phyloP scores from a whole-genome alignment of 1,139 yeast species.

The Suhomyces bokatorum region DNA sequence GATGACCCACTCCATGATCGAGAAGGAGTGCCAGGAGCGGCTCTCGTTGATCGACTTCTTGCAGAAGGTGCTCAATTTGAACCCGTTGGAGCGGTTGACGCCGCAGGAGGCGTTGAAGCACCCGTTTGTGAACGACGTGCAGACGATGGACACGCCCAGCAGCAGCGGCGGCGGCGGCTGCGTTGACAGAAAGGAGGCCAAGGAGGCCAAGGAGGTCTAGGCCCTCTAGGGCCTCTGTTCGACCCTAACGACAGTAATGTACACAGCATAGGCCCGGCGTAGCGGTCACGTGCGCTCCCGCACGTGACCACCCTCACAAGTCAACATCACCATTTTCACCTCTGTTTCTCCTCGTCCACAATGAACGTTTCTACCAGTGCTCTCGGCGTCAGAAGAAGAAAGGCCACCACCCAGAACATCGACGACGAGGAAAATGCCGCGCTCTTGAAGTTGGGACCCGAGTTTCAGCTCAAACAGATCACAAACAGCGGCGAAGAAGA shows the following conservation, averaged over 20 bases:
- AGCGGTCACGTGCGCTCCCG: not conserved
- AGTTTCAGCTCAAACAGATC: constrained; percentile 77
- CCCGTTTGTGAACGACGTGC: constrained; percentile 66
- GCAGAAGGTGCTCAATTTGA: constrained; percentile 72
- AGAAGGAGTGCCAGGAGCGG: constrained; percentile 72
- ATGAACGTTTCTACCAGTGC: constrained; percentile 94
- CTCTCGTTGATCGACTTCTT: constrained; percentile 75
- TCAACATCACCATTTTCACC: constrained; percentile 2
- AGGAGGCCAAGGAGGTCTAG: not conserved
- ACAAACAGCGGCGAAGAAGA: constrained; percentile 79
- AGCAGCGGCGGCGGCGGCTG: no score
- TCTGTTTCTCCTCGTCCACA: not conserved
- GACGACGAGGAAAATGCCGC: constrained; percentile 92
- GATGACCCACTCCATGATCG: constrained; percentile 64
- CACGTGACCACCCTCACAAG: not conserved
- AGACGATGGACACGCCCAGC: constrained; percentile 10
- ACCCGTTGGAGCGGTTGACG: constrained; percentile 93
- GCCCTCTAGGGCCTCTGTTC: no score
- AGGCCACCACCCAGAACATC: constrained; percentile 57
- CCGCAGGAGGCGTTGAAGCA: constrained; percentile 94
- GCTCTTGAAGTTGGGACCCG: constrained; percentile 83
- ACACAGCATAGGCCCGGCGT: not conserved
- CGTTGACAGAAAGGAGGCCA: constrained; percentile 2
- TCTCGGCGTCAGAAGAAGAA: constrained; percentile 75
- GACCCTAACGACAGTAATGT: constrained; percentile 2